These are phyloP conservation scores for Barbarea vulgaris DNA, from an alignment of 345 rosid species.

Conservation along the genomic window DNA sequence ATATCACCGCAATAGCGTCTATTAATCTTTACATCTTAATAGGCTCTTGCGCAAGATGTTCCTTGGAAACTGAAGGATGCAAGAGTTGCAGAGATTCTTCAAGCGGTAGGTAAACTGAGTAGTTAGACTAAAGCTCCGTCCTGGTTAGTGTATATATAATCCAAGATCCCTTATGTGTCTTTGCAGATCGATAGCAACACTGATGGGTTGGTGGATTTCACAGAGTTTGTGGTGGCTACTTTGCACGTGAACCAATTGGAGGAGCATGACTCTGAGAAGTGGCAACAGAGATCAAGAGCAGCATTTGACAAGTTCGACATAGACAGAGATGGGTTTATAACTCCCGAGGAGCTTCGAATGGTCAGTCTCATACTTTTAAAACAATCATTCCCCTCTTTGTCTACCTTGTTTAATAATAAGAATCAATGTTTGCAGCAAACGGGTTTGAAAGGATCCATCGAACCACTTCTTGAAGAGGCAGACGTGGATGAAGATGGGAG, in stretches of 20 bases:
- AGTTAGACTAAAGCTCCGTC: background rate
- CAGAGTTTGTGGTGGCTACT: conserved; percentile 89
- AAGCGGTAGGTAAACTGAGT: conserved; percentile 61
- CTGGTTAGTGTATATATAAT: background rate
- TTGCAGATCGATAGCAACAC: conserved; percentile 91
- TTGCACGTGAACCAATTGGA: conserved; percentile 85
- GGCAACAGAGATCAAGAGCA: conserved; percentile 73
- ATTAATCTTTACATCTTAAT: conserved; percentile 10
- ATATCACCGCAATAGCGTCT: background rate
- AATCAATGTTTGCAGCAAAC: conserved; percentile 57
- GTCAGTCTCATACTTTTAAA: conserved; percentile 38
- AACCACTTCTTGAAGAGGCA: conserved; percentile 94
- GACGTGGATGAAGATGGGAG: conserved; percentile 90
- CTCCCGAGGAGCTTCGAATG: conserved; percentile 89
- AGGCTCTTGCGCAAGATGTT: conserved; percentile 98
- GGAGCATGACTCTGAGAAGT: conserved; percentile 87
- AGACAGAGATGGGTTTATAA: conserved; percentile 84
- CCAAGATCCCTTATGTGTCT: conserved; percentile 17
- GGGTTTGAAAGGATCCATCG: conserved; percentile 80
- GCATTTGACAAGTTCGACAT: conserved; percentile 94
- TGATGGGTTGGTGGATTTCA: conserved; percentile 91
- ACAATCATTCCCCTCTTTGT: background rate
- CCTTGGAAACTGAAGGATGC: conserved; percentile 93
- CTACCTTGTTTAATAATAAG: background rate
- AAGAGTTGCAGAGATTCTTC: conserved; percentile 85